phyloP scores from a whole-genome alignment of 306 rosid genomes.

The Comarum palustre region DNA sequence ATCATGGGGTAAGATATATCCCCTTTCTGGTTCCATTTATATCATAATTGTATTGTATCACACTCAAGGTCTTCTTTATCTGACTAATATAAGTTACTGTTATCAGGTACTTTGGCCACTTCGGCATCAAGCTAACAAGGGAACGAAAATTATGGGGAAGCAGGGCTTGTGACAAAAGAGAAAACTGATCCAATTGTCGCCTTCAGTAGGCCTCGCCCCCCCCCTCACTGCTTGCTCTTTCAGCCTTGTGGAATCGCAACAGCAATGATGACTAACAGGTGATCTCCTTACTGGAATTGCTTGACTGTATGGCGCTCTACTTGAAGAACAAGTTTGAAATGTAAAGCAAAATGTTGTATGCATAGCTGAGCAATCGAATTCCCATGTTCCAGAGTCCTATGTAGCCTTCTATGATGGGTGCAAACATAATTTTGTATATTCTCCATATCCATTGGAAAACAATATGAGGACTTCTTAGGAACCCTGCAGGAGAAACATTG shows the following conservation, averaged over 20 bases:
- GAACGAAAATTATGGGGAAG: constrained; percentile 34
- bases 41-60: neutral
- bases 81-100: neutral
- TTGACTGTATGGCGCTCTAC: constrained; percentile 11
- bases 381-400: constrained; percentile 35
- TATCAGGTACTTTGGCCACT: constrained; percentile 45
- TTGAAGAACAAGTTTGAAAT: constrained; percentile 39
- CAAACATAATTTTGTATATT: constrained; percentile 38
- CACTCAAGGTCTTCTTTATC: neutral
- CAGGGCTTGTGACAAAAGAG: constrained; percentile 37
- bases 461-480: constrained; percentile 48
- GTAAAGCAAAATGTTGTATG: constrained; percentile 27
- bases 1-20: constrained; percentile 41
- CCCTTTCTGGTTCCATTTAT: constrained; percentile 9
- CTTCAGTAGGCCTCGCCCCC: constrained; percentile 60
- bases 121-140: constrained; percentile 40
- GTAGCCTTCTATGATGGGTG: constrained; percentile 50
- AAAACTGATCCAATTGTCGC: constrained; percentile 47
- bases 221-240: constrained; percentile 60
- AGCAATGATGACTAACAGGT: constrained; percentile 41
- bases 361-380: constrained; percentile 25
- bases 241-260: constrained; percentile 39
- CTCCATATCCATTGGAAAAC: constrained; percentile 40
- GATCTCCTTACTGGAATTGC: constrained; percentile 15
- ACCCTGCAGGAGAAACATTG: constrained; percentile 50